Evolutionary conservation across 2,329 filamentous ascomycete species (phyloP).

Genomic region (Thelonectria olida): DNA sequence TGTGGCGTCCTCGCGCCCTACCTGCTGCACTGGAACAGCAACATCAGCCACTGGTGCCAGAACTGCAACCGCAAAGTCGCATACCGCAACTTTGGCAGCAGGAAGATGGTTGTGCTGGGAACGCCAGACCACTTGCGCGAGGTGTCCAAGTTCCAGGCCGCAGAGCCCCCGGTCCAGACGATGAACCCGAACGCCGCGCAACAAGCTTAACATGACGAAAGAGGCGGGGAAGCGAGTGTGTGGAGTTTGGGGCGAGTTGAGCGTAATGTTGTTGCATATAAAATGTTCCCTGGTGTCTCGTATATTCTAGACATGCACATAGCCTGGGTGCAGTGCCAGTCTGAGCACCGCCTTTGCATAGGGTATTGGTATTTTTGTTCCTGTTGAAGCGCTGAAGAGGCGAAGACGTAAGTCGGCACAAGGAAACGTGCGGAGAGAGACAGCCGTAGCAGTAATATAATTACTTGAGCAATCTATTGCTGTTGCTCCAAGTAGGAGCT

Average conservation of each 20-base stretch:
- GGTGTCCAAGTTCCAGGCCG: conserved; percentile 33
- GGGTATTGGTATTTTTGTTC: too few relatives aligned
- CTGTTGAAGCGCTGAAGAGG: too few relatives aligned
- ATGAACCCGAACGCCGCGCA: background rate
- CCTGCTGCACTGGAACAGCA: conserved; percentile 30
- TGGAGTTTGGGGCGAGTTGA: conserved; percentile 14
- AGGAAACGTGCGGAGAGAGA: too few relatives aligned
- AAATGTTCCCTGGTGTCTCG: background rate
- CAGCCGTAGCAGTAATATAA: background rate
- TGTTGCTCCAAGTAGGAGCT: background rate
- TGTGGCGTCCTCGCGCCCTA: conserved; percentile 37
- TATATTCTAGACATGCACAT: background rate
- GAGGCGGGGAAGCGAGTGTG: background rate
- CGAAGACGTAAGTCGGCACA: too few relatives aligned
- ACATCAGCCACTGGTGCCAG: conserved; percentile 37
- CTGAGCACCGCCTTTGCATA: background rate
- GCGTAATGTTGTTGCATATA: background rate
- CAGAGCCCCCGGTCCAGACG: background rate
- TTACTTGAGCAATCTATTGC: conserved; percentile 4
- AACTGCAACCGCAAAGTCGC: conserved; percentile 41
- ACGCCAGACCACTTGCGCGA: conserved; percentile 40
- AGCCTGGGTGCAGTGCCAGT: too few relatives aligned
- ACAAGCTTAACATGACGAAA: conserved; percentile 5
- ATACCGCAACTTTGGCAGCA: conserved; percentile 15
- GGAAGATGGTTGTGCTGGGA: conserved; percentile 31